These are phyloP conservation scores for Salvia rosmarinus DNA, from an alignment of 257 asterid species.

Conservation along the genomic window DNA sequence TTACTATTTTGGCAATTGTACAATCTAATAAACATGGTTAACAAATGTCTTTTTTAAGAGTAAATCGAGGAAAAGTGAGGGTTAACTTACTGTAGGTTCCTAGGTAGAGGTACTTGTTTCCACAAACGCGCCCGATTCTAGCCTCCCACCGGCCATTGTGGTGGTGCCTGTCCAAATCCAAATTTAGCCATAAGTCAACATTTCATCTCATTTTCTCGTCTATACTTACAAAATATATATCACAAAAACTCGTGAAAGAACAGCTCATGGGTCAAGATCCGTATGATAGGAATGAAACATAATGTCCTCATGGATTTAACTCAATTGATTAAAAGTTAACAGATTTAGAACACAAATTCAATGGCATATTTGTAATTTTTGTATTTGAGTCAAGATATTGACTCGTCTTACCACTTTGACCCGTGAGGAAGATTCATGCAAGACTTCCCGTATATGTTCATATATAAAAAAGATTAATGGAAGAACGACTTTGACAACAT, in stretches of 20 bases:
- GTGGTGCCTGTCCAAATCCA: constrained; percentile 72
- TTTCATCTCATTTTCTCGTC: background rate
- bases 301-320: too few relatives aligned
- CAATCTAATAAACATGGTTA: background rate
- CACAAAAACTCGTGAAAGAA: too few relatives aligned
- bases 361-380: too few relatives aligned
- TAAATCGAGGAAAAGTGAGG: background rate
- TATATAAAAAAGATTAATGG: background rate
- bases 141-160: constrained; percentile 99
- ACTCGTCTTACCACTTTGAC: too few relatives aligned
- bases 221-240: too few relatives aligned
- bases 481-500: constrained; percentile 24
- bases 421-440: too few relatives aligned
- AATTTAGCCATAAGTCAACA: constrained; percentile 16
- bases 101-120: constrained; percentile 83
- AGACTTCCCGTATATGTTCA: too few relatives aligned
- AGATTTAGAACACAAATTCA: too few relatives aligned
- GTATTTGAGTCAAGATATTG: too few relatives aligned
- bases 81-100: constrained; percentile 63
- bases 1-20: background rate
- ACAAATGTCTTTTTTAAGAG: background rate
- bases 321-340: too few relatives aligned
- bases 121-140: constrained; percentile 80
- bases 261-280: too few relatives aligned
- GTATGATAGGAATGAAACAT: too few relatives aligned